These are phyloP conservation scores for Amanita pseudoporphyria DNA, from an alignment of 768 basidiomycete species.

Conservation along the genomic window DNA sequence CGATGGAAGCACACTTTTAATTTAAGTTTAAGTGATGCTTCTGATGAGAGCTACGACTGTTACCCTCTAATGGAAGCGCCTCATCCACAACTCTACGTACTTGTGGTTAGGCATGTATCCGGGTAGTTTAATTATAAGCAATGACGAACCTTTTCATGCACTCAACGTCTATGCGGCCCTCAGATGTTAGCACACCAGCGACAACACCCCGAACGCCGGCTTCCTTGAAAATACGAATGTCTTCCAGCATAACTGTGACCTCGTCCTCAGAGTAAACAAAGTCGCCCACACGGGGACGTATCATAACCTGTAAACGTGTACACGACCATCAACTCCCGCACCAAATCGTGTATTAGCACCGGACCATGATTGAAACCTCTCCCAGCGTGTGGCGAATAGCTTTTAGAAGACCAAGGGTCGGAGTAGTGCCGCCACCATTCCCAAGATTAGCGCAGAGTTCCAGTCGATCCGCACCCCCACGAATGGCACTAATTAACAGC, in stretches of 20 bases:
- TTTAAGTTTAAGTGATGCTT: background rate
- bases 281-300: conserved; percentile 72
- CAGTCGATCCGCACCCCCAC: conserved; percentile 66
- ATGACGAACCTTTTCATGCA: conserved; percentile 44
- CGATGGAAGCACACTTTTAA: conserved; percentile 65
- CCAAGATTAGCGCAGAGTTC: conserved; percentile 66
- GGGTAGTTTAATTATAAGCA: background rate
- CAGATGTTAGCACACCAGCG: conserved; percentile 47
- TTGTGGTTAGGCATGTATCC: background rate
- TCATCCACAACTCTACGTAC: conserved; percentile 43
- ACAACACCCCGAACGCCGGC: conserved; percentile 57
- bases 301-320: conserved; percentile 59
- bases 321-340: conserved; percentile 6
- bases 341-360: conserved; percentile 6
- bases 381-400: conserved; percentile 40
- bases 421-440: conserved; percentile 75
- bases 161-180: conserved; percentile 50
- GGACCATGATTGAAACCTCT: conserved; percentile 59
- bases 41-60: conserved; percentile 1
- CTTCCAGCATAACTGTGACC: conserved; percentile 64
- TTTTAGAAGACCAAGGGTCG: conserved; percentile 64
- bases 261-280: conserved; percentile 66
- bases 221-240: conserved; percentile 52
- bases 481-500: conserved; percentile 43
- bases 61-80: conserved; percentile 57